Evolutionary conservation across 805 yeast species (phyloP).

Genomic region (Barnettozyma californica): DNA sequence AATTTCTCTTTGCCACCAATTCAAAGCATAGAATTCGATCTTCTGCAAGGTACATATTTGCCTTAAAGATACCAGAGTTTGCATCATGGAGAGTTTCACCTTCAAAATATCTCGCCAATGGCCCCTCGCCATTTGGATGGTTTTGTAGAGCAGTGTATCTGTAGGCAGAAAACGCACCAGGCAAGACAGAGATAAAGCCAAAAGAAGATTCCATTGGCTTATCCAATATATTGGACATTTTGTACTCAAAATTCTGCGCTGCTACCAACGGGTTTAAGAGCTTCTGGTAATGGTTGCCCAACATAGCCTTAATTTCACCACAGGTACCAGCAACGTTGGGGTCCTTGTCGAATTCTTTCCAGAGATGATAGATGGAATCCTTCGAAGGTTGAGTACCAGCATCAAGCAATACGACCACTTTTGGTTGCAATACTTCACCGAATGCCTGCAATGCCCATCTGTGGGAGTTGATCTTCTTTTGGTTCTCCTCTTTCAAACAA

Average conservation of each 20-base stretch:
- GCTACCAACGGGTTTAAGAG: slow-evolving; percentile 86
- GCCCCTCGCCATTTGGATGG: slow-evolving; percentile 68
- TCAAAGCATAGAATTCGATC: slow-evolving; percentile 95
- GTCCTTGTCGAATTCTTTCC: slow-evolving; percentile 76
- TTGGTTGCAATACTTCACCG: slow-evolving; percentile 76
- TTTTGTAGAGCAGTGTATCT: slow-evolving; percentile 74
- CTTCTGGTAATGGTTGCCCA: slow-evolving; percentile 54
- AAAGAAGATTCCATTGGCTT: slow-evolving; percentile 94
- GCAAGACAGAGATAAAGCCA: slow-evolving; percentile 91
- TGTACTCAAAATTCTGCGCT: slow-evolving; percentile 95
- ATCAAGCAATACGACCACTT: slow-evolving; percentile 77
- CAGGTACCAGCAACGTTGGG: slow-evolving; percentile 94
- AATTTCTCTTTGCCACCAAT: slow-evolving; percentile 74
- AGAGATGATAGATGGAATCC: slow-evolving; percentile 79
- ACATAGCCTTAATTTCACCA: slow-evolving; percentile 88
- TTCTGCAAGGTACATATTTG: slow-evolving; percentile 96
- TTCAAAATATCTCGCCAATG: slow-evolving; percentile 83
- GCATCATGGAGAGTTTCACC: slow-evolving; percentile 76
- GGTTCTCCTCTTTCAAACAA: slow-evolving; percentile 85
- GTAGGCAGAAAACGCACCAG: slow-evolving; percentile 96
- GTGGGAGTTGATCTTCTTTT: slow-evolving; percentile 89
- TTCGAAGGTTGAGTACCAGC: slow-evolving; percentile 91
- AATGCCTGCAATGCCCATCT: slow-evolving; percentile 96
- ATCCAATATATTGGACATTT: slow-evolving; percentile 90
- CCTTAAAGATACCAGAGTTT: slow-evolving; percentile 78